phyloP scores from a whole-genome alignment of 352 stramenopile genomes.

The Phytophthora pisi region DNA sequence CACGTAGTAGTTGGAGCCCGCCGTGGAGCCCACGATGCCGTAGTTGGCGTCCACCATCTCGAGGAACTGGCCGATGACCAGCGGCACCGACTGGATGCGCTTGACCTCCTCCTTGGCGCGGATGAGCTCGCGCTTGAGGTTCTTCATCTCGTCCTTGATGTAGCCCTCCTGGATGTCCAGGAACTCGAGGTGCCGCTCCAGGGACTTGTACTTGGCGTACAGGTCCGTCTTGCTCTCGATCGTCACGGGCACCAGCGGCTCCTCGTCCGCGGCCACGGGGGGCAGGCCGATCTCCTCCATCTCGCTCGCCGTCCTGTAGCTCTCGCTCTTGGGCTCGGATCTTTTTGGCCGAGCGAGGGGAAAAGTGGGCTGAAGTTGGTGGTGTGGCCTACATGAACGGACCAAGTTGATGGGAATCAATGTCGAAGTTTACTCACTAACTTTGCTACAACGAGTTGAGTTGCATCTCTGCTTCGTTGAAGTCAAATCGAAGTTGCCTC shows the following conservation, averaged over 20 bases:
- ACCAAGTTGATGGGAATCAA: not conserved
- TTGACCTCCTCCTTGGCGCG: conserved; percentile 99
- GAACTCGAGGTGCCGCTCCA: conserved; percentile 85
- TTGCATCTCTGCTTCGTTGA: too few species aligned
- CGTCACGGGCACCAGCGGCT: conserved; percentile 54
- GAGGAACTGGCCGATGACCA: conserved; percentile 99
- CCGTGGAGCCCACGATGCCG: conserved; percentile 97
- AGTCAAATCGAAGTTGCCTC: too few species aligned
- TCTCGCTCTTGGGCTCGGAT: not conserved
- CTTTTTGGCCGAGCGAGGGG: conserved; percentile 1
- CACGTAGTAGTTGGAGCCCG: conserved; percentile 99
- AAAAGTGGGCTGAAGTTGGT: not conserved
- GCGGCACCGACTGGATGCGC: conserved; percentile 99
- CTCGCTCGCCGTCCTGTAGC: not conserved
- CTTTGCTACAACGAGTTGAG: not conserved
- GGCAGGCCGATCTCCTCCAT: conserved; percentile 74
- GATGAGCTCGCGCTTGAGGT: conserved; percentile 99
- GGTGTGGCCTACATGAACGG: not conserved
- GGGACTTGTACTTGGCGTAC: conserved; percentile 81
- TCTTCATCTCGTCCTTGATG: conserved; percentile 99
- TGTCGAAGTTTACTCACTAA: not conserved
- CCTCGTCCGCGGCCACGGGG: conserved; percentile 43
- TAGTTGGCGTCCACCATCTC: conserved; percentile 99
- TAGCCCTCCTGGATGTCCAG: conserved; percentile 96
- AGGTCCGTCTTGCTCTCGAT: conserved; percentile 76